Conservation (phyloP, 805 yeast genomes). For the Wickerhamiella parazyma region DNA sequence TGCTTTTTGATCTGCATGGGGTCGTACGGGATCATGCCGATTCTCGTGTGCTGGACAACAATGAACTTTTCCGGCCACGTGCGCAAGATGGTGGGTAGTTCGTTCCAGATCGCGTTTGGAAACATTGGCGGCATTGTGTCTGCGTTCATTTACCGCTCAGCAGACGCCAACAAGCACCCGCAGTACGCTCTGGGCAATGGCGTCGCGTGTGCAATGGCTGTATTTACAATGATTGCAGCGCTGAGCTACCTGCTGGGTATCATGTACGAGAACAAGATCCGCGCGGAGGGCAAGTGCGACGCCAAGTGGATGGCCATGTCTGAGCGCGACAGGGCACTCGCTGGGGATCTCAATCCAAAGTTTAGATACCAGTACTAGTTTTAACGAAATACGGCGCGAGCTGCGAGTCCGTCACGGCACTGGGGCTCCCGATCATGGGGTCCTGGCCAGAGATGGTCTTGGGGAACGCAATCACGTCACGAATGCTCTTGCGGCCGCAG, state of each 20-base stretch:
- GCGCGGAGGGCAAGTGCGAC: constrained; percentile 19
- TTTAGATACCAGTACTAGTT: constrained; percentile 23
- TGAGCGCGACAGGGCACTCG: constrained; percentile 15
- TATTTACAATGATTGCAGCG: constrained; percentile 30
- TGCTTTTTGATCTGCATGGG: constrained; percentile 49
- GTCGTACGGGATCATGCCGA: constrained; percentile 51
- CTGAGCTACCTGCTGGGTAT: constrained; percentile 27
- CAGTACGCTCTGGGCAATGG: constrained; percentile 41
- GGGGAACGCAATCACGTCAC: constrained; percentile 95
- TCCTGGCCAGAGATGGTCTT: constrained; percentile 82
- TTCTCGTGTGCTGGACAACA: constrained; percentile 54
- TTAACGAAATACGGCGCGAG: constrained; percentile 42
- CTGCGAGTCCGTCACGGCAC: constrained; percentile 38
- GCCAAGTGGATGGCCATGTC: constrained; percentile 17
- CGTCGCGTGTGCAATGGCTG: constrained; percentile 36
- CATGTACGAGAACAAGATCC: constrained; percentile 20
- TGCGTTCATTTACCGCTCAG: constrained; percentile 39
- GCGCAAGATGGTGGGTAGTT: constrained; percentile 45
- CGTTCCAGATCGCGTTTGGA: constrained; percentile 56
- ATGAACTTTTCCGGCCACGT: constrained; percentile 51
- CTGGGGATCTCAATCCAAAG: constrained; percentile 25
- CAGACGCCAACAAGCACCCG: constrained; percentile 37
- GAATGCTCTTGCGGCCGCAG: constrained; percentile 56
- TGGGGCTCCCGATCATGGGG: constrained; percentile 78
- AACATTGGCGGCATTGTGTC: constrained; percentile 61